Evolutionary conservation across 331 rosid genomes (phyloP).

Genomic region (Quercus phellos): DNA sequence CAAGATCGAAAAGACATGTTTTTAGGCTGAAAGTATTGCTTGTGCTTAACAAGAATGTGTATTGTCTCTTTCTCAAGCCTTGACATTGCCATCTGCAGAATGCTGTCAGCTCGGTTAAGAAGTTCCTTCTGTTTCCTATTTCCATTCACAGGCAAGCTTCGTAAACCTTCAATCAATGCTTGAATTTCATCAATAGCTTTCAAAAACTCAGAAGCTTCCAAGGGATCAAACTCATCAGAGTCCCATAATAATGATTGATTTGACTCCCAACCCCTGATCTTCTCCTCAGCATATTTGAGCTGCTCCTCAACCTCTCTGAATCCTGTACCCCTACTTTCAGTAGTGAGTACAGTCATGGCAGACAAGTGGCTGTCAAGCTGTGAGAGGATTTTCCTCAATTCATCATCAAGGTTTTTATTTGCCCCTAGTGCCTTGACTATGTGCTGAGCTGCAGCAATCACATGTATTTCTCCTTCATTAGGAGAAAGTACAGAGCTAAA

Average conservation of each 20-base stretch:
- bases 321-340: slow-evolving; percentile 20
- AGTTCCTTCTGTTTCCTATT: slow-evolving; percentile 35
- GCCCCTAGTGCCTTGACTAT: slow-evolving; percentile 48
- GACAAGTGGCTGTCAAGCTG: slow-evolving; percentile 58
- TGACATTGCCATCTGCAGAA: slow-evolving; percentile 52
- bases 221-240: slow-evolving; percentile 31
- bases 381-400: slow-evolving; percentile 44
- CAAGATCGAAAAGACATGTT: slow-evolving; percentile 39
- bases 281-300: slow-evolving; percentile 36
- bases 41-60: slow-evolving; percentile 46
- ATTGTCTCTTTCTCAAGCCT: slow-evolving; percentile 52
- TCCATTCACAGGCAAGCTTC: slow-evolving; percentile 27
- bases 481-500: slow-evolving; percentile 11
- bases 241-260: slow-evolving; percentile 40
- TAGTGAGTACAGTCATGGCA: slow-evolving; percentile 28
- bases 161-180: slow-evolving; percentile 31
- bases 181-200: slow-evolving; percentile 42
- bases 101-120: slow-evolving; percentile 32
- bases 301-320: slow-evolving; percentile 33
- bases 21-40: slow-evolving; percentile 48
- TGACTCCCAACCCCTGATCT: slow-evolving; percentile 42
- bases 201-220: slow-evolving; percentile 40
- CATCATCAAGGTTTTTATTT: slow-evolving; percentile 35
- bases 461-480: not conserved
- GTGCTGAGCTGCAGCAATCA: slow-evolving; percentile 59